A percentile compares a stretch with the other conserved stretches of the same genome.
These are phyloP conservation scores for Reticulascus tulasneorum DNA, from an alignment of 2,329 filamentous ascomycete genomes.

Conservation along the genomic window DNA sequence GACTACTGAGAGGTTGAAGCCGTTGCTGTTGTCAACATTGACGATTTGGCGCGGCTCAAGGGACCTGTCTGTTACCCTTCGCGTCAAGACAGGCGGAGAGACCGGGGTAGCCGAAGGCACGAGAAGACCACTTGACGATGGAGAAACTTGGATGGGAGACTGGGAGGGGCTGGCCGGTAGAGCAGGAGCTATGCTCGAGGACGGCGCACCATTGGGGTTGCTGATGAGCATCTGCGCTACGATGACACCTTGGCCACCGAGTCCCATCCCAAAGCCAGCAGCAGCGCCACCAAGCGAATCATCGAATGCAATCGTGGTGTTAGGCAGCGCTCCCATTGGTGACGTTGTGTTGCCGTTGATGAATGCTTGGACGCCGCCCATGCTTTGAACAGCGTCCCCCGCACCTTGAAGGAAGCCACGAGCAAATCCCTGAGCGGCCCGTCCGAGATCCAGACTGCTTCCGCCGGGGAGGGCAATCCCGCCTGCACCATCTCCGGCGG, in stretches of 20 bases:
- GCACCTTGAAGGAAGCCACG: conserved; percentile 30
- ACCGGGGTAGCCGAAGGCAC: not conserved
- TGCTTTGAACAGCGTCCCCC: conserved; percentile 25
- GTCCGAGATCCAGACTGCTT: conserved; percentile 18
- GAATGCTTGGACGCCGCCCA: conserved; percentile 27
- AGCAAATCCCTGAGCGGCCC: conserved; percentile 29
- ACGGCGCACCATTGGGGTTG: conserved; percentile 11
- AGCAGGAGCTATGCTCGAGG: too few species aligned
- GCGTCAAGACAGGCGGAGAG: not conserved
- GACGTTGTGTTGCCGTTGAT: conserved; percentile 22
- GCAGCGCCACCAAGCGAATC: conserved; percentile 30
- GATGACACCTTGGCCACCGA: conserved; percentile 28
- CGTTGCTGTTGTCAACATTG: conserved; percentile 9
- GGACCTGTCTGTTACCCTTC: not conserved
- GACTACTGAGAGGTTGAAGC: conserved; percentile 22
- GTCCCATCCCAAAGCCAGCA: conserved; percentile 28
- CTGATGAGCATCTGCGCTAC: conserved; percentile 24
- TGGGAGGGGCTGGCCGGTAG: not conserved
- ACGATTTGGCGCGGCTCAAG: conserved; percentile 7
- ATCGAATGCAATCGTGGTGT: conserved; percentile 25
- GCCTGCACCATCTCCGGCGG: conserved; percentile 1
- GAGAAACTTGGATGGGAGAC: not conserved
- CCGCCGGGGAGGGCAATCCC: conserved; percentile 11
- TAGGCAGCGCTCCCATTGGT: conserved; percentile 13
- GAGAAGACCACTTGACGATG: too few species aligned